Conservation (phyloP, 192 early-diverging fungal species). For the Obelidium mucronatum region DNA sequence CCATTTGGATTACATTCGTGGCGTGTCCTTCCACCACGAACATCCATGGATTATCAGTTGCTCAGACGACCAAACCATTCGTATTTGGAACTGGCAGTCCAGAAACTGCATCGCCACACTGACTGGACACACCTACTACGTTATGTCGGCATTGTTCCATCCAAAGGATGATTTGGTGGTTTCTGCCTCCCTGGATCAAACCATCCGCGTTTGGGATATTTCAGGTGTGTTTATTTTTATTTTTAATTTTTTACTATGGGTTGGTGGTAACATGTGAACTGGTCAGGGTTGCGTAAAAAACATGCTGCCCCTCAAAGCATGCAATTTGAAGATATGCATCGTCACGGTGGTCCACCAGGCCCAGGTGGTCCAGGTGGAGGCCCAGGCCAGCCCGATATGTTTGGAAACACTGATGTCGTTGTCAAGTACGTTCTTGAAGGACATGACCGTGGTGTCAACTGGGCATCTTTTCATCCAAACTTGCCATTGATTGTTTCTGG, state of each 20-base stretch:
- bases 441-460: conserved; percentile 97
- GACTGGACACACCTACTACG: conserved; percentile 98
- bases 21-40: conserved; percentile 97
- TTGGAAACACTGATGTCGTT: conserved; percentile 94
- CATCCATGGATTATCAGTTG: conserved; percentile 97
- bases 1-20: conserved; percentile 98
- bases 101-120: conserved; percentile 96
- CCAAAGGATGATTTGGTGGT: conserved; percentile 97
- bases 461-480: conserved; percentile 96
- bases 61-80: conserved; percentile 98
- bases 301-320: conserved; percentile 65
- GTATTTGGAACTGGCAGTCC: conserved; percentile 99
- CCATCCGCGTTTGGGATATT: conserved; percentile 99
- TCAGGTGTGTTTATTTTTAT: conserved; percentile 62
- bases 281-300: conserved; percentile 79
- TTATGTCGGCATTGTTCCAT: conserved; percentile 99
- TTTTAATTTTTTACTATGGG: background rate
- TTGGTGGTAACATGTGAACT: background rate
- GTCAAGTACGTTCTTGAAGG: conserved; percentile 99
- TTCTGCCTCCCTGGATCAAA: conserved; percentile 95
- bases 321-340: conserved; percentile 44
- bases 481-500: conserved; percentile 96
- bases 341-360: conserved; percentile 8
- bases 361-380: conserved; percentile 43
- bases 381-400: conserved; percentile 88